Percentiles rank a stretch among this genome's conserved stretches.
phyloP scores from a whole-genome alignment of 148 eudicot species.

The Diospyros kaki region DNA sequence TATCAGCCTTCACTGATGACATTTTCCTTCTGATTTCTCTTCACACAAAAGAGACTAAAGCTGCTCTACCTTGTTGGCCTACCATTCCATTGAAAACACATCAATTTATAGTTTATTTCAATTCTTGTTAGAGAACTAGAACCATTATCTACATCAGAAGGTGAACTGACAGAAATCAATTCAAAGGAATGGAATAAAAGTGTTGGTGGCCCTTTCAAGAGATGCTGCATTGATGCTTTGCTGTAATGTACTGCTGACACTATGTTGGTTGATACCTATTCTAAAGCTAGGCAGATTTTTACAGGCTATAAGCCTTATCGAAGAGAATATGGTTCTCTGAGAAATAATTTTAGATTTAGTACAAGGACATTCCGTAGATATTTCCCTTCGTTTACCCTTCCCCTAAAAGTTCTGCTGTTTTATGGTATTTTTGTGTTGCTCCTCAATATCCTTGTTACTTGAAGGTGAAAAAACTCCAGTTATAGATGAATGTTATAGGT shows the following conservation, averaged over 20 bases:
- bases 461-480: too few relatives aligned
- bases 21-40: constrained; percentile 13
- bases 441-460: too few relatives aligned
- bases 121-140: background rate
- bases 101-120: constrained; percentile 4
- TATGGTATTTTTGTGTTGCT: too few relatives aligned
- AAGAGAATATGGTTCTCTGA: too few relatives aligned
- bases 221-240: constrained; percentile 2
- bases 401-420: too few relatives aligned
- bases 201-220: background rate
- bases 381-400: too few relatives aligned
- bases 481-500: too few relatives aligned
- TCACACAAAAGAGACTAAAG: background rate
- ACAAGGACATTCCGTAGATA: too few relatives aligned
- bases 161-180: background rate
- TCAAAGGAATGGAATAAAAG: background rate
- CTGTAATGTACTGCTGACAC: background rate
- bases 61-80: background rate
- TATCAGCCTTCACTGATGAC: constrained; percentile 36
- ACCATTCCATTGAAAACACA: background rate
- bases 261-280: background rate
- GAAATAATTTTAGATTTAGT: too few relatives aligned
- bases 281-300: background rate
- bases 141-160: background rate
- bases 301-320: too few relatives aligned